A percentile compares a stretch with the other conserved stretches of the same genome.
These are phyloP conservation scores for Cornus florida DNA, from an alignment of 148 eudicot species.

Conservation along the genomic window DNA sequence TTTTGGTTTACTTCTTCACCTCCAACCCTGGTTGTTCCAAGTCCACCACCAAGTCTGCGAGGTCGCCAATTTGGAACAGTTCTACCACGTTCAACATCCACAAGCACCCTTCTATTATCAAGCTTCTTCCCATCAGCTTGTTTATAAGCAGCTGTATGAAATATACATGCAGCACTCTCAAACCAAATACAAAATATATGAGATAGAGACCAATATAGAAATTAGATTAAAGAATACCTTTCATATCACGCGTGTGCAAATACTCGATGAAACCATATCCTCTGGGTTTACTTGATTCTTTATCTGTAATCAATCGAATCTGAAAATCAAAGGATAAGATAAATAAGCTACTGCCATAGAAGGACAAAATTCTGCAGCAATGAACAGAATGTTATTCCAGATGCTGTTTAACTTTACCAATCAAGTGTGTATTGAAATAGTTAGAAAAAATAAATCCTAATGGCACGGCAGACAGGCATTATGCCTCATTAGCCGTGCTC, in stretches of 20 bases:
- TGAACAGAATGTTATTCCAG: conserved; percentile 12
- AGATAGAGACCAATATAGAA: not conserved
- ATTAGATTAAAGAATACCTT: conserved; percentile 48
- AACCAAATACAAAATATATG: not conserved
- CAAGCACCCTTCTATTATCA: conserved; percentile 96
- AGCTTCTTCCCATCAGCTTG: conserved; percentile 98
- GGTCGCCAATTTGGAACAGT: conserved; percentile 99
- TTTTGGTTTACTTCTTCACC: conserved; percentile 67
- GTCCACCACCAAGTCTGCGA: conserved; percentile 97
- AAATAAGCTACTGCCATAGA: conserved; percentile 21
- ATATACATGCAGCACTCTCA: conserved; percentile 8
- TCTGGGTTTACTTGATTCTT: conserved; percentile 76
- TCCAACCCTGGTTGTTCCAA: conserved; percentile 88
- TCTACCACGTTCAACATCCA: conserved; percentile 99
- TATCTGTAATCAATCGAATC: conserved; percentile 81
- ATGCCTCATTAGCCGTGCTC: conserved; percentile 98
- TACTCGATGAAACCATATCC: conserved; percentile 97
- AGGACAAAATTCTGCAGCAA: conserved; percentile 7
- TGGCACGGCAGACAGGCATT: conserved; percentile 96
- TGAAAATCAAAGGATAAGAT: conserved; percentile 30
- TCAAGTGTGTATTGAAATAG: conserved; percentile 9
- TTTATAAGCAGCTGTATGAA: conserved; percentile 85
- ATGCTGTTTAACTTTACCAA: conserved; percentile 10
- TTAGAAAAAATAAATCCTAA: conserved; percentile 43
- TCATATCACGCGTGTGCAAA: conserved; percentile 97